Conservation (phyloP, 2,329 filamentous ascomycete species). For the Alternaria tenuissima region DNA sequence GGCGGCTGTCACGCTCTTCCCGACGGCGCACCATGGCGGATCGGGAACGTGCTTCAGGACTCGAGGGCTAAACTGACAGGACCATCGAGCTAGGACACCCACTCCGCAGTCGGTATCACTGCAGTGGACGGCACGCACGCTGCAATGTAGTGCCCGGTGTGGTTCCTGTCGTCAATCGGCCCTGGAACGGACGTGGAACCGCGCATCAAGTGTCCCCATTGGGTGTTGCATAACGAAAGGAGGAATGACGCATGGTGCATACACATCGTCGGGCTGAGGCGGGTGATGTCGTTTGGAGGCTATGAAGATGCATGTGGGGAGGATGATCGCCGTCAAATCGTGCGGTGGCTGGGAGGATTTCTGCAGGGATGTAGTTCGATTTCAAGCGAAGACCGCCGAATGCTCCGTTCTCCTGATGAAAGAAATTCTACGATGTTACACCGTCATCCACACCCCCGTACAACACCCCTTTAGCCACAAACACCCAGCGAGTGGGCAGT, state of each 20-base stretch:
- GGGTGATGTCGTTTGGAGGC: conserved; percentile 29
- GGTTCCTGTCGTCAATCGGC: conserved; percentile 5
- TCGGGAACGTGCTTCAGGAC: conserved; percentile 30
- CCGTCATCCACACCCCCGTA: conserved; percentile 33
- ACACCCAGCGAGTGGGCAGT: conserved; percentile 18
- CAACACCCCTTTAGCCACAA: conserved; percentile 38
- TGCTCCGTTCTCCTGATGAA: conserved; percentile 29
- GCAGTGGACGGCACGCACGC: conserved; percentile 26
- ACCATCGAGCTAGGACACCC: conserved; percentile 26
- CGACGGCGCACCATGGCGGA: conserved; percentile 19
- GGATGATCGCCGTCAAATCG: conserved; percentile 40
- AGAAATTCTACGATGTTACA: conserved; percentile 49
- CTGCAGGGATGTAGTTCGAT: conserved; percentile 23
- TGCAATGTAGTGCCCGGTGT: conserved; percentile 2
- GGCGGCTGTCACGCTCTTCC: conserved; percentile 35
- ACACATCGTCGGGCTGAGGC: conserved; percentile 12
- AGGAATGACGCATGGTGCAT: conserved; percentile 11
- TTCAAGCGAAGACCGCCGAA: conserved; percentile 25
- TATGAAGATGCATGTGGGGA: conserved; percentile 31
- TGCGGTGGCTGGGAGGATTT: conserved; percentile 43
- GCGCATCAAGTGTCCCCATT: conserved; percentile 6
- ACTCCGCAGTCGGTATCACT: conserved; percentile 39
- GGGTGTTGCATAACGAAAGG: conserved; percentile 3
- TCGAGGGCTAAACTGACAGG: conserved; percentile 34
- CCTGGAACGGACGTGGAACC: conserved; percentile 10